Base-by-base conservation (phyloP, 192 early-diverging fungal genomes). In the Haplosporangium gracile region DNA sequence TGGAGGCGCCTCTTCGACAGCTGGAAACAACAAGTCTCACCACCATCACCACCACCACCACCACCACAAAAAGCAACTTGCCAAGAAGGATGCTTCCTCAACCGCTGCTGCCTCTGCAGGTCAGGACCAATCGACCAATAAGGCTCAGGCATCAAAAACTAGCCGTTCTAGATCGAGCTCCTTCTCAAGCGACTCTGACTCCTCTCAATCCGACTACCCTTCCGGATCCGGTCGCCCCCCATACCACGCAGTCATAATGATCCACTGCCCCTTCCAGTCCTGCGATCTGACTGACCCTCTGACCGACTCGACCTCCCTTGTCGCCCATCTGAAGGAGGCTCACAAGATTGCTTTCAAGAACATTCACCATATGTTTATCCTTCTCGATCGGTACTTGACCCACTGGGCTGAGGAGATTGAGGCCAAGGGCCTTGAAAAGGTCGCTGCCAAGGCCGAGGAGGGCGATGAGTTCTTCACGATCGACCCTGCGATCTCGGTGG, bases 311-410 rank as follows among this genome's bases (percentile, higher is more conserved):
- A 93, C 89, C 7, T 91, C 92, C 20, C 80, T 96, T 13, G 91
- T 93, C 22, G 80, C 85, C 0, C 97, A 97, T 82, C 75, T 97
- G 74, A 90, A 92, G 55, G 82, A 90, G 22, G 89, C 76, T 9
- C 97, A 97, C 87, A 55, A 90, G 18, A 34, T 96, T 42, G 83
- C 83, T 3, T 94, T 97, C 78, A 92, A 91, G 79, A 93, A 95
- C 73, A 84, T 96, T 22, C 92, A 94, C 75, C 96, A 96, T 74
- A 95, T 96, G 90, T 93, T 94, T 74, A 93, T 96, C 76, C 90
- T 92, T 4, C 76, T 97, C 57, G 95, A 97, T 72, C 82, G 88
- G 34, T 97, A 97, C 85, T 80, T 97, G 32, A 89, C 90, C 49
- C 91, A 92, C 69, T 97, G 95, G 95, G 93, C 95, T 9, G 87